These are phyloP conservation scores for Aspergillus leporis DNA, from an alignment of 495 filamentous ascomycete genomes.

Conservation along the genomic window DNA sequence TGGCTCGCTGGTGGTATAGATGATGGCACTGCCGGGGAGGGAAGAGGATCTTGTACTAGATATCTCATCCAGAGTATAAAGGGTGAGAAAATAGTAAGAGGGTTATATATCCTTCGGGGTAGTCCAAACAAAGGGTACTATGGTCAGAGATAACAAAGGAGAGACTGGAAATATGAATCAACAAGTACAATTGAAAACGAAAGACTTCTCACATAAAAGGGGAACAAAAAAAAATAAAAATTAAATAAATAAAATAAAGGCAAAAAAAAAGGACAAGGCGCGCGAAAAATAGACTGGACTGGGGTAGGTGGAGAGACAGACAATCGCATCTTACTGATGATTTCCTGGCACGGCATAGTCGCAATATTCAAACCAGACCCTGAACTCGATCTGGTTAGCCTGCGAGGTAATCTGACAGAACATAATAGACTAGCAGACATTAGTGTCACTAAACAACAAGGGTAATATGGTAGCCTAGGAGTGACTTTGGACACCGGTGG, in stretches of 20 bases:
- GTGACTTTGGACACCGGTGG: not conserved
- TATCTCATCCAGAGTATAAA: not conserved
- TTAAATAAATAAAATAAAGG: not conserved
- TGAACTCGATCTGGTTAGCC: too few relatives aligned
- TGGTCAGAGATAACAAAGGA: not conserved
- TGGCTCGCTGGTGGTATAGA: not conserved
- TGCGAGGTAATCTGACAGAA: too few relatives aligned
- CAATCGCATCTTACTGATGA: too few relatives aligned
- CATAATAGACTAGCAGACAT: too few relatives aligned
- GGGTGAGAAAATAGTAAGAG: not conserved
- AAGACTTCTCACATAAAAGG: not conserved
- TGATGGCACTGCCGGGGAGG: not conserved
- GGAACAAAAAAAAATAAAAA: not conserved
- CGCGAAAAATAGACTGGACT: too few relatives aligned
- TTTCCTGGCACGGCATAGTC: too few relatives aligned
- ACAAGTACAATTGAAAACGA: not conserved
- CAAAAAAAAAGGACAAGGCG: too few relatives aligned
- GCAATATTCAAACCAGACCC: too few relatives aligned
- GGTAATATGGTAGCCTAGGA: not conserved
- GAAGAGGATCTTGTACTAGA: not conserved
- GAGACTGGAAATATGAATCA: not conserved
- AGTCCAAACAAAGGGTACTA: not conserved
- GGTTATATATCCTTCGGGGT: not conserved
- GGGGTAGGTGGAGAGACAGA: too few relatives aligned
- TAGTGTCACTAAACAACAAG: too few relatives aligned